Evolutionary conservation across 208 protist genomes (phyloP).

Genomic region (Acanthamoeba lenticulata): DNA sequence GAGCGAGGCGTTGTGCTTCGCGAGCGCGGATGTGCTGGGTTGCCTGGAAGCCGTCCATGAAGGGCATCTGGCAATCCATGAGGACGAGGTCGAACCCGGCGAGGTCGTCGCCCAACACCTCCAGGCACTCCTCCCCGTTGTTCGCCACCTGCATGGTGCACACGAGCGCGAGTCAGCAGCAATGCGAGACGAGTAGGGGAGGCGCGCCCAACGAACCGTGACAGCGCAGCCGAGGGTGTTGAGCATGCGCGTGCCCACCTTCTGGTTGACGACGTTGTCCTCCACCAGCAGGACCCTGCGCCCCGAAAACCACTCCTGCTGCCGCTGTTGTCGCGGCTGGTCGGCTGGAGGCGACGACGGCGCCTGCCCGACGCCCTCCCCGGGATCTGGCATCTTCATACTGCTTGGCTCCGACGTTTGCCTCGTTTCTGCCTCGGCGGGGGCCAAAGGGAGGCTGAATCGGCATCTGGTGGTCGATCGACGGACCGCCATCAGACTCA

Average conservation of each 20-base stretch:
- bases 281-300: not conserved
- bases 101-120: not conserved
- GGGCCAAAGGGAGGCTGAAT: not conserved
- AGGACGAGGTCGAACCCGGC: not conserved
- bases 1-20: not conserved
- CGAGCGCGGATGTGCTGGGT: not conserved
- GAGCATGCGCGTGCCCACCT: not conserved
- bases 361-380: too few relatives aligned
- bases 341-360: not conserved
- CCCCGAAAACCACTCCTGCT: not conserved
- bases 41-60: not conserved
- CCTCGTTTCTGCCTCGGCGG: not conserved
- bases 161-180: not conserved
- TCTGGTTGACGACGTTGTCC: slow-evolving; percentile 1
- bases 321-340: not conserved
- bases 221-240: not conserved
- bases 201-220: not conserved
- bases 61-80: slow-evolving; percentile 16
- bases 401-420: not conserved
- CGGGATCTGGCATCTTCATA: too few relatives aligned
- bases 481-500: too few relatives aligned
- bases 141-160: not conserved
- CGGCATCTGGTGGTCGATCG: not conserved
- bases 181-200: not conserved
- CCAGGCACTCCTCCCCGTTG: not conserved